These are phyloP conservation scores for Rhododendron vialii DNA, from an alignment of 148 eudicot species.

Conservation along the genomic window DNA sequence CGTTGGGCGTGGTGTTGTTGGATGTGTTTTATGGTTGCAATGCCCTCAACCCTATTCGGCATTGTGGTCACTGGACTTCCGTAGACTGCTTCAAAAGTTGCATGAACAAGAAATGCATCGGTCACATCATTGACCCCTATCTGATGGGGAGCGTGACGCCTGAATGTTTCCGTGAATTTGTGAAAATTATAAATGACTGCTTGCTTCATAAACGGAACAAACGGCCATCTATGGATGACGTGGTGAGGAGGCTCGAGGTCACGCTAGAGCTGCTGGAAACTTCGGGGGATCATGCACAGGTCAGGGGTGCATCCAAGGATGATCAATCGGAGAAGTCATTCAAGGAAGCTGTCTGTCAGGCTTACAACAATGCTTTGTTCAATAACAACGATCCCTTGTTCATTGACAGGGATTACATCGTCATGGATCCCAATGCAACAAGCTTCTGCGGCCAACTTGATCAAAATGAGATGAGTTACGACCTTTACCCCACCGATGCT, in stretches of 20 bases:
- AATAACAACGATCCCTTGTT: neutral
- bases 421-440: neutral
- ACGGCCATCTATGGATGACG: constrained; percentile 18
- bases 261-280: constrained; percentile 12
- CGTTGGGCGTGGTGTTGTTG: neutral
- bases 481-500: too few species aligned
- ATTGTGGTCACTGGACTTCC: neutral
- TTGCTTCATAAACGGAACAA: neutral
- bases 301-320: neutral
- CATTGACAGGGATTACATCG: neutral
- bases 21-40: neutral
- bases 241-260: constrained; percentile 8
- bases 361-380: neutral
- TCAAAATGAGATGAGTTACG: neutral
- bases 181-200: constrained; percentile 11
- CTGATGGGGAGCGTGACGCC: constrained; percentile 4
- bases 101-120: neutral
- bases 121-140: constrained; percentile 11
- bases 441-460: too few species aligned
- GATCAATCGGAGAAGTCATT: neutral
- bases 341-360: neutral
- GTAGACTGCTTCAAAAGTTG: neutral
- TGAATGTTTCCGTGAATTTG: constrained; percentile 12
- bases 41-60: neutral
- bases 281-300: neutral